Base-by-base conservation (phyloP, 108 stramenopile species). In the Conticribra guillardii region DNA sequence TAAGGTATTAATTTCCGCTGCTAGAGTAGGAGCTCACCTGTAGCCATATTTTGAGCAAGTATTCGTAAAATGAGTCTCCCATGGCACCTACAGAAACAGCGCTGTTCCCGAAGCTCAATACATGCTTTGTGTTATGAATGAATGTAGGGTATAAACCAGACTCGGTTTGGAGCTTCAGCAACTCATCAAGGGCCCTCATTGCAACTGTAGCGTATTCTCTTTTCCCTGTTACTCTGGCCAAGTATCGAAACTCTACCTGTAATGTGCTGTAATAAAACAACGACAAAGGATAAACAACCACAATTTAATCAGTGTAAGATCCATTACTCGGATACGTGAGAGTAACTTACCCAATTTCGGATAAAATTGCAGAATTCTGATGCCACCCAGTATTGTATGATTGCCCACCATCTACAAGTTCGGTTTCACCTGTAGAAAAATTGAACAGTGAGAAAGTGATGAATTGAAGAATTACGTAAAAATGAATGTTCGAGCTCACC, bases 41-140 rank as follows among this genome's bases (percentile, higher is more conserved):
- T 24, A 92, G 63, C 88, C 88, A 89, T 47, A 82, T 52, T 73
- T 92, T 92, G 30, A 92, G 54, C 41, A 90, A 46, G 57, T 92
- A 92, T 61, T 92, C 90, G 50, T 91, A 91, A 53, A 88, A 87
- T 3, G 81, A 83, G 57, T 91, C 90, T 21, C 90, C 90, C 65
- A 89, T 83, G 5, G 88, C 88, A 4, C 88, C 90, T 49, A 91
- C 53, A 16, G 86, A 84, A 19, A 90, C 79, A 28, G 81, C 75
- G 48, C 59, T 49, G 54, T 73, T 79, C 24, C 50, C 77, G 59
- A 73, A 73, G 33, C 53, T 71, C 19, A 61, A 54, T 22, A n/a
- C 49, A 31, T 52, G 34, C 34, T 62, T 60, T 59, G 47, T 33
- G 48, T 82, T 77, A 18, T 64, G 37, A 55, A 79, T 74, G 21